phyloP scores from a whole-genome alignment of 176 grass and related monocot genomes.

The Triticum turgidum region DNA sequence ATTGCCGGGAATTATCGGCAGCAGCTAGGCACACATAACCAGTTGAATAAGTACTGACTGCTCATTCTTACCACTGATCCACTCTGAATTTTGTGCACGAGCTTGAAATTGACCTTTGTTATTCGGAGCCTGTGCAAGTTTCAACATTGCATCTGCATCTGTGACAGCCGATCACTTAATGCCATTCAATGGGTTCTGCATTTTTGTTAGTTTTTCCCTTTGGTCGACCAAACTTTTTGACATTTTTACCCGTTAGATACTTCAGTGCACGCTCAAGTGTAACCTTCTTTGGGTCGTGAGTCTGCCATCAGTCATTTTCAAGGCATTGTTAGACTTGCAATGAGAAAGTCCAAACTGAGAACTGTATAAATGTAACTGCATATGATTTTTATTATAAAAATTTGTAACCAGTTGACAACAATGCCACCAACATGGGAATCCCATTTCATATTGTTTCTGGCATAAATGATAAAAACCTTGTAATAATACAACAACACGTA shows the following conservation, averaged over 20 bases:
- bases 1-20: background rate
- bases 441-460: background rate
- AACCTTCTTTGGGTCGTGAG: slow-evolving; percentile 48
- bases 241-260: slow-evolving; percentile 67
- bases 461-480: too few relatives aligned
- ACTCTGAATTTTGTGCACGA: slow-evolving; percentile 8
- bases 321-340: slow-evolving; percentile 28
- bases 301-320: slow-evolving; percentile 52
- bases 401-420: background rate
- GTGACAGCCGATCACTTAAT: slow-evolving; percentile 7
- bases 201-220: slow-evolving; percentile 36
- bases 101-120: background rate
- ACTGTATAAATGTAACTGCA: background rate
- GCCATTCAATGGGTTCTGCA: slow-evolving; percentile 46
- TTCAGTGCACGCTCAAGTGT: slow-evolving; percentile 63
- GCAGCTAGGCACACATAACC: background rate
- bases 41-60: background rate
- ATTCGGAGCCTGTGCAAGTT: background rate
- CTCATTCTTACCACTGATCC: background rate
- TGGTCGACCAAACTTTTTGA: slow-evolving; percentile 68
- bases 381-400: background rate
- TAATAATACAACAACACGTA: slow-evolving; percentile 12
- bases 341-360: background rate
- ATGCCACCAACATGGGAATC: background rate
- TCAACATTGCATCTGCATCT: background rate